Conservation (phyloP, 1,139 yeast species). For the Arxiozyma bovina region DNA sequence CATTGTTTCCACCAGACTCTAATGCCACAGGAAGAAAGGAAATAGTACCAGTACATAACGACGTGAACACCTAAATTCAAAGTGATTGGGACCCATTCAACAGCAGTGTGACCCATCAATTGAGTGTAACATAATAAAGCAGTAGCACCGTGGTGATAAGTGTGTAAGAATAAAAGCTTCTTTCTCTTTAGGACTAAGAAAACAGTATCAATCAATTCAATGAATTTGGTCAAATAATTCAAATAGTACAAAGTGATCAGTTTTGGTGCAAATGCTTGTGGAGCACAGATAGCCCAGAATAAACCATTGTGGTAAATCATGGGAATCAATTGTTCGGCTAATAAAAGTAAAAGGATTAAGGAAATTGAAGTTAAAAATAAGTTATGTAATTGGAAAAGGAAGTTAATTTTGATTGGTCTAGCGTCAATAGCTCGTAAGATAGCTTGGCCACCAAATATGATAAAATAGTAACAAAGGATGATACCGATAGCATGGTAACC, state of each 20-base stretch:
- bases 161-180: slow-evolving; percentile 82
- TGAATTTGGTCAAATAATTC: slow-evolving; percentile 66
- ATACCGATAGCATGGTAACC: slow-evolving; percentile 58
- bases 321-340: slow-evolving; percentile 81
- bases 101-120: slow-evolving; percentile 81
- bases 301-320: slow-evolving; percentile 70
- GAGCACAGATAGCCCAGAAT: slow-evolving; percentile 75
- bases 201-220: slow-evolving; percentile 86
- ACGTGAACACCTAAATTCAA: slow-evolving; percentile 90
- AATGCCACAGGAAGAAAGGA: slow-evolving; percentile 85
- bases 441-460: slow-evolving; percentile 77
- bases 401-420: slow-evolving; percentile 64
- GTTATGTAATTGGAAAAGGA: slow-evolving; percentile 75
- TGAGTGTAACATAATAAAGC: slow-evolving; percentile 93
- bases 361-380: slow-evolving; percentile 64
- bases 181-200: slow-evolving; percentile 88
- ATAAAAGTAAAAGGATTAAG: slow-evolving; percentile 53
- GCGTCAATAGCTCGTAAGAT: slow-evolving; percentile 43
- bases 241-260: slow-evolving; percentile 76
- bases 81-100: slow-evolving; percentile 90
- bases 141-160: slow-evolving; percentile 98
- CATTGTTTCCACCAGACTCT: slow-evolving; percentile 99
- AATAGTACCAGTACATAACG: slow-evolving; percentile 97
- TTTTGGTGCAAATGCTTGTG: slow-evolving; percentile 75
- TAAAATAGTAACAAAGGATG: slow-evolving; percentile 59